These are phyloP conservation scores for Clitocybe nebularis DNA, from an alignment of 1,284 basidiomycete species.

Conservation along the genomic window DNA sequence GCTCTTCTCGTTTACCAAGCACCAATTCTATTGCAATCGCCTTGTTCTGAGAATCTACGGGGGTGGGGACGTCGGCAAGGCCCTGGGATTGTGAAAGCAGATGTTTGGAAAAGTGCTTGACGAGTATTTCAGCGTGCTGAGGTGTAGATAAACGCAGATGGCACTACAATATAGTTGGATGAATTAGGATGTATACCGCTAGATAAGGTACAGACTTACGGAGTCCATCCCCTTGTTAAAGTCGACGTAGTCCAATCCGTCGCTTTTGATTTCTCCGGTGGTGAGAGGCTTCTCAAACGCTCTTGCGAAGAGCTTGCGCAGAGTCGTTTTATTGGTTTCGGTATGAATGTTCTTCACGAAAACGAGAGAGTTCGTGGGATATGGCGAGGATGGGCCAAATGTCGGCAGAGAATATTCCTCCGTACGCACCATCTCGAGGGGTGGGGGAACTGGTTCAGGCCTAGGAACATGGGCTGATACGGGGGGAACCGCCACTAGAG, in stretches of 20 bases:
- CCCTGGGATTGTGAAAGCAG: conserved; percentile 41
- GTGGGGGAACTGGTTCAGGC: neutral
- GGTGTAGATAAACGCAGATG: conserved; percentile 65
- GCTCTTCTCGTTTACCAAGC: conserved; percentile 54
- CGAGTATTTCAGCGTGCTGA: conserved; percentile 39
- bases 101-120: conserved; percentile 38
- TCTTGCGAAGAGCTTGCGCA: conserved; percentile 55
- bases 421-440: conserved; percentile 25
- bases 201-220: conserved; percentile 35
- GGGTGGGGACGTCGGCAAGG: conserved; percentile 41
- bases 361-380: conserved; percentile 62
- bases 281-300: conserved; percentile 28
- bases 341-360: conserved; percentile 66
- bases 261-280: conserved; percentile 16
- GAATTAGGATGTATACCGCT: neutral
- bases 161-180: conserved; percentile 41
- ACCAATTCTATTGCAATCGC: conserved; percentile 52
- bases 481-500: neutral
- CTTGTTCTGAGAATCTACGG: conserved; percentile 18
- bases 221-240: conserved; percentile 73
- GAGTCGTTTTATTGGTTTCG: conserved; percentile 72
- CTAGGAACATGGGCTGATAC: neutral
- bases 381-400: conserved; percentile 45
- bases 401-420: too few species aligned
- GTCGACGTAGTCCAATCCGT: conserved; percentile 69